These are phyloP conservation scores for Saururus chinensis DNA, from an alignment of 164 flowering plant species.

Conservation along the genomic window DNA sequence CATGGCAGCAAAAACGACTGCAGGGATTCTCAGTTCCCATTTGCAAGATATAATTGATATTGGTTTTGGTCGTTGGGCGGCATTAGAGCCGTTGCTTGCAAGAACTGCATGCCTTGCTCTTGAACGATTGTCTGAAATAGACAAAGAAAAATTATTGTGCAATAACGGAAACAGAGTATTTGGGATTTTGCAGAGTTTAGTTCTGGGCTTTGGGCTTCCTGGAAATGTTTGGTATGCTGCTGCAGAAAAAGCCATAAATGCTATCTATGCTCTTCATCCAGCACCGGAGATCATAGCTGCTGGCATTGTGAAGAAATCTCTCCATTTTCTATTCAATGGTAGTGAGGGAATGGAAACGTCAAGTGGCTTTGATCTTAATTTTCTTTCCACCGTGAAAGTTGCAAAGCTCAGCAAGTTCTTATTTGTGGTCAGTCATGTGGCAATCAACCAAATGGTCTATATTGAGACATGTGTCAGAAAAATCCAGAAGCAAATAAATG, in stretches of 20 bases:
- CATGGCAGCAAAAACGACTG: slow-evolving; percentile 88
- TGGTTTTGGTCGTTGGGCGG: slow-evolving; percentile 99
- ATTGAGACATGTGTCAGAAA: slow-evolving; percentile 72
- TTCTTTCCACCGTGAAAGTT: slow-evolving; percentile 46
- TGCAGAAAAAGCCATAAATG: slow-evolving; percentile 79
- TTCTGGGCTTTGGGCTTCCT: slow-evolving; percentile 71
- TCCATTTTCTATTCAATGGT: slow-evolving; percentile 43
- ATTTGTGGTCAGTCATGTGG: slow-evolving; percentile 73
- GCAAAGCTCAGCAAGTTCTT: slow-evolving; percentile 68
- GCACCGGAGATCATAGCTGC: slow-evolving; percentile 78
- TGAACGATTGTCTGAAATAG: slow-evolving; percentile 74
- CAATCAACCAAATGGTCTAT: slow-evolving; percentile 82
- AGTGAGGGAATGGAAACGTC: slow-evolving; percentile 26
- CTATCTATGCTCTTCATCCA: slow-evolving; percentile 75
- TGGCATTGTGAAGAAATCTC: slow-evolving; percentile 54
- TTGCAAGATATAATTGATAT: slow-evolving; percentile 85
- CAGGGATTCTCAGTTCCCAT: slow-evolving; percentile 59
- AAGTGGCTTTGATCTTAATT: slow-evolving; percentile 23
- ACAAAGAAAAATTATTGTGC: slow-evolving; percentile 54
- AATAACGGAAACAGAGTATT: slow-evolving; percentile 58
- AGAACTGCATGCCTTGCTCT: slow-evolving; percentile 87
- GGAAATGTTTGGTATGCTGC: slow-evolving; percentile 85
- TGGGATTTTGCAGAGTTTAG: slow-evolving; percentile 54
- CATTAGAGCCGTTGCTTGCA: slow-evolving; percentile 86
- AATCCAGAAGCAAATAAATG: slow-evolving; percentile 67